A percentile compares a stretch with the other conserved stretches of the same genome.
These are phyloP conservation scores for Magnolia changhungtana DNA, from an alignment of 164 flowering plant genomes.

Conservation along the genomic window DNA sequence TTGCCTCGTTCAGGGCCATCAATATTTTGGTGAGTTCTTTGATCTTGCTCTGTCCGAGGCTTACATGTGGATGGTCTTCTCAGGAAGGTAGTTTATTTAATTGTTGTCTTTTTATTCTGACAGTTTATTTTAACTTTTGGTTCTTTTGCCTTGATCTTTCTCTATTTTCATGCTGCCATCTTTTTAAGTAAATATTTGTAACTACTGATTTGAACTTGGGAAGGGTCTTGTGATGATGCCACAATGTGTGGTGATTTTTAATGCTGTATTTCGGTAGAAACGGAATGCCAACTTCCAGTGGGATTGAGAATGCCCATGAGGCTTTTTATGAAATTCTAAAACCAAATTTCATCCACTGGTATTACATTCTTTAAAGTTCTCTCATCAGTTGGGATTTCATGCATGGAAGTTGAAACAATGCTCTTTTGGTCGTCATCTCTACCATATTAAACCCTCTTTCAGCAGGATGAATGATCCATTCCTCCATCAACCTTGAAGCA, in stretches of 20 bases:
- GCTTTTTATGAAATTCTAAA: not conserved
- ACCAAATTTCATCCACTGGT: not conserved
- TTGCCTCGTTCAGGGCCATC: too few species aligned
- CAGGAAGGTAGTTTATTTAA: conserved; percentile 40
- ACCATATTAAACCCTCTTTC: not conserved
- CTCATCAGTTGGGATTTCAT: not conserved
- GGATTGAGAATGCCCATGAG: not conserved
- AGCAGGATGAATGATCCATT: too few species aligned
- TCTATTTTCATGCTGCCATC: not conserved
- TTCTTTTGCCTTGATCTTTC: not conserved
- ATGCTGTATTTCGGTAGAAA: too few species aligned
- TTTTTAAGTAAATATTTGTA: not conserved
- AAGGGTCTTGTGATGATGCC: too few species aligned
- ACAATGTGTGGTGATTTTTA: too few species aligned
- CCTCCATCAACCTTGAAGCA: too few species aligned
- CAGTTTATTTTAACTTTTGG: not conserved
- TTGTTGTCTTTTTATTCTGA: not conserved
- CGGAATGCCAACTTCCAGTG: too few species aligned
- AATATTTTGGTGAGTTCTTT: too few species aligned
- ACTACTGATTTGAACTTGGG: too few species aligned
- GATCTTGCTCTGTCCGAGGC: too few species aligned
- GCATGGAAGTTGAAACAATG: not conserved
- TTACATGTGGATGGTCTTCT: conserved; percentile 50
- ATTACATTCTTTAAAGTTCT: not conserved
- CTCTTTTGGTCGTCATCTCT: not conserved